A percentile compares a stretch with the other conserved stretches of the same genome.
Evolutionary conservation across 1,284 basidiomycete genomes (phyloP).

Genomic region (Pyrrhoderma noxium): DNA sequence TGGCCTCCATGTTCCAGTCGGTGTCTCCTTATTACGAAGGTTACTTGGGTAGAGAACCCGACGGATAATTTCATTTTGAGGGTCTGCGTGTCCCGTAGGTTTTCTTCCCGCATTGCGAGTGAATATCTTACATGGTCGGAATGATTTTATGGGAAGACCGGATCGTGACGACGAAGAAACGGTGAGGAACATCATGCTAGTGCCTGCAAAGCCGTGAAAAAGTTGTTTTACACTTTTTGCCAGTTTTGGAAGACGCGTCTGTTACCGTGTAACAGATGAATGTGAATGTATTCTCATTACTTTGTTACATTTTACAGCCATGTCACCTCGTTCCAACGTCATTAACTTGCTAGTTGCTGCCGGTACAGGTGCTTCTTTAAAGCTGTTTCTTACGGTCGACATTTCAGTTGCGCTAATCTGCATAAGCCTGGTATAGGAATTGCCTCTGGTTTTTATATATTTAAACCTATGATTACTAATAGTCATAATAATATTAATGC

Average conservation of each 20-base stretch:
- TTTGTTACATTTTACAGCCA: neutral
- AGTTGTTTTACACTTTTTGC: no score
- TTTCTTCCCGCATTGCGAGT: conserved; percentile 18
- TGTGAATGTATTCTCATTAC: no score
- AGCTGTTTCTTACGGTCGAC: no score
- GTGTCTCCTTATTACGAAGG: conserved; percentile 59
- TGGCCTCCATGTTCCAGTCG: conserved; percentile 75
- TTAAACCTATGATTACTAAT: conserved; percentile 29
- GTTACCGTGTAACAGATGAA: neutral
- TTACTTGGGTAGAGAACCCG: conserved; percentile 74
- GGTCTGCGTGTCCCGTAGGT: conserved; percentile 34
- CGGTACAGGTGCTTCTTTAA: conserved; percentile 5
- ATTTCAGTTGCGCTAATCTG: neutral
- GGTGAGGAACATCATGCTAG: neutral
- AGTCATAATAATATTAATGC: neutral
- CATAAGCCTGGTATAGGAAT: conserved; percentile 37
- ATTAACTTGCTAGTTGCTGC: conserved; percentile 13
- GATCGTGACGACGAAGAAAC: neutral
- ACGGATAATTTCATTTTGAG: conserved; percentile 66
- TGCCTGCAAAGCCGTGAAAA: no score
- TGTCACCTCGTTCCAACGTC: conserved; percentile 11
- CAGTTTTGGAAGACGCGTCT: neutral
- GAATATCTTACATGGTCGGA: conserved; percentile 3
- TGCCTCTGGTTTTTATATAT: conserved; percentile 56
- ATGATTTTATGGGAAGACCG: neutral